These are phyloP conservation scores for Pseudocercospora eumusae DNA, from an alignment of 2,329 filamentous ascomycete genomes.

Conservation along the genomic window DNA sequence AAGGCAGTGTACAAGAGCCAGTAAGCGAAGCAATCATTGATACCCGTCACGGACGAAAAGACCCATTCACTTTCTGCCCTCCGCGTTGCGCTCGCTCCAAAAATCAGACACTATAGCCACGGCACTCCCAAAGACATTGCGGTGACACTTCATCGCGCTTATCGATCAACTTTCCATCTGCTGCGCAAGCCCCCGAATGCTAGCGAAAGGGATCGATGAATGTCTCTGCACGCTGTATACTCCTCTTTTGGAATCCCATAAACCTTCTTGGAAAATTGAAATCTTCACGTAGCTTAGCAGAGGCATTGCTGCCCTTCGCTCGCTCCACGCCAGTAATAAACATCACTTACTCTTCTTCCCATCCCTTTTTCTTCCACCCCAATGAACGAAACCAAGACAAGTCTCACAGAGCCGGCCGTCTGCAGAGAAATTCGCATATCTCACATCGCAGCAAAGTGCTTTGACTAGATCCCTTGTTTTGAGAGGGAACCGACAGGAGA, in stretches of 20 bases:
- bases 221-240: neutral
- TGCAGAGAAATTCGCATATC: too few species aligned
- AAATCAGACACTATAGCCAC: neutral
- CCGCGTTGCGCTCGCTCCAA: neutral
- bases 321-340: too few species aligned
- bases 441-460: neutral
- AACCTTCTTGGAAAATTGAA: too few species aligned
- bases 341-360: too few species aligned
- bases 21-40: neutral
- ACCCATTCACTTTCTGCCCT: neutral
- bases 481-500: neutral
- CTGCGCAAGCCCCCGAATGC: neutral
- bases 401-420: too few species aligned
- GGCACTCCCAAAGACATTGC: too few species aligned
- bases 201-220: neutral
- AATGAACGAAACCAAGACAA: too few species aligned
- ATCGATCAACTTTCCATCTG: neutral
- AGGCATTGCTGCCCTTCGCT: too few species aligned
- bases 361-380: too few species aligned
- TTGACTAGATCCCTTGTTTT: neutral
- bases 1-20: conserved; percentile 8
- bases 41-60: neutral
- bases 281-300: too few species aligned
- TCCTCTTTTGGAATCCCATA: too few species aligned
- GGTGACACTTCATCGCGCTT: neutral